These are phyloP conservation scores for Oenanthe sinensis DNA, from an alignment of 129 eudicot genomes.

Conservation along the genomic window DNA sequence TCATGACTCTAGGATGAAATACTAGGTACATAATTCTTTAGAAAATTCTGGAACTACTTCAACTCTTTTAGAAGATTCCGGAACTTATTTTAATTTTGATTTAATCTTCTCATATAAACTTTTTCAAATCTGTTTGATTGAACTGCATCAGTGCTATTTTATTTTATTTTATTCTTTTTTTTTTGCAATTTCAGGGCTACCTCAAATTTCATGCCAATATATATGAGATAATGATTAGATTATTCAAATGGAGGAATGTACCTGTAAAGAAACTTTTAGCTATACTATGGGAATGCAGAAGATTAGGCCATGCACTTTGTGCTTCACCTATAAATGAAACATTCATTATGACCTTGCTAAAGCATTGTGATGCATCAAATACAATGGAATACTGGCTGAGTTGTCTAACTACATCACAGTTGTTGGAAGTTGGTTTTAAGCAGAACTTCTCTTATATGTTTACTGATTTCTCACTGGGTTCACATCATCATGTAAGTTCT, in stretches of 20 bases:
- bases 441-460: slow-evolving; percentile 37
- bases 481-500: slow-evolving; percentile 21
- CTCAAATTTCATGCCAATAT: slow-evolving; percentile 48
- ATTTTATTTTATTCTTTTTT: too few species aligned
- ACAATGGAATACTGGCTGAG: slow-evolving; percentile 61
- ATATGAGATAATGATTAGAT: slow-evolving; percentile 46
- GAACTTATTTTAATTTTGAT: too few species aligned
- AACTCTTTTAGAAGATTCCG: too few species aligned
- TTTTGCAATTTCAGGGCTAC: slow-evolving; percentile 48
- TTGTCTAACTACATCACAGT: slow-evolving; percentile 44
- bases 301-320: slow-evolving; percentile 86
- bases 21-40: too few species aligned
- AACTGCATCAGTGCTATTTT: background rate
- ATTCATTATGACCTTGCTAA: slow-evolving; percentile 39
- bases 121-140: too few species aligned
- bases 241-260: slow-evolving; percentile 38
- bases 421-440: slow-evolving; percentile 51
- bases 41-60: too few species aligned
- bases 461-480: slow-evolving; percentile 29
- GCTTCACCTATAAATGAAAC: slow-evolving; percentile 54
- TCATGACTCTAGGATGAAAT: too few species aligned
- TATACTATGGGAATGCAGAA: slow-evolving; percentile 66
- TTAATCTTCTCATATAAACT: too few species aligned
- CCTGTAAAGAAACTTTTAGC: slow-evolving; percentile 39
- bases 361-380: slow-evolving; percentile 41